A percentile compares a stretch with the other conserved stretches of the same genome.
These are phyloP conservation scores for Epichloe uncinata DNA, from an alignment of 2,329 filamentous ascomycete species.

Conservation along the genomic window DNA sequence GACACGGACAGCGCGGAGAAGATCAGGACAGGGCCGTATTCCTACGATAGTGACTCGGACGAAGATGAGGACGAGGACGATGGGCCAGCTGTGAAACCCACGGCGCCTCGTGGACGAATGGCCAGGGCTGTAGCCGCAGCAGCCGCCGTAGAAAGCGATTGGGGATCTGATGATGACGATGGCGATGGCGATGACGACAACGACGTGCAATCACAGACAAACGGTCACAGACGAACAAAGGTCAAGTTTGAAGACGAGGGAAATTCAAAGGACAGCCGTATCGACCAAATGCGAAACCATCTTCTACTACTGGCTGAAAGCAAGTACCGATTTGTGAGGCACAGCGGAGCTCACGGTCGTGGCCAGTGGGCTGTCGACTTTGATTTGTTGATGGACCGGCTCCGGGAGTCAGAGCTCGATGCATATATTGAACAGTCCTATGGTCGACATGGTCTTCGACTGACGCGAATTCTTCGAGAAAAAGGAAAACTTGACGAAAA, in stretches of 20 bases:
- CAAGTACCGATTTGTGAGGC: slow-evolving; percentile 52
- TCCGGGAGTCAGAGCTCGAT: slow-evolving; percentile 71
- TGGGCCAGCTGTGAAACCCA: background rate
- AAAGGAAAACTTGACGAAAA: slow-evolving; percentile 96
- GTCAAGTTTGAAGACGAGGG: slow-evolving; percentile 39
- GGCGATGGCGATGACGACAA: slow-evolving; percentile 1
- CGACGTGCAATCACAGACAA: slow-evolving; percentile 17
- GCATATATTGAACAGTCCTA: slow-evolving; percentile 66
- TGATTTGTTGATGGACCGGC: slow-evolving; percentile 50
- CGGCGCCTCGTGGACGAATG: slow-evolving; percentile 4
- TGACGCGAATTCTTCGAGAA: slow-evolving; percentile 73
- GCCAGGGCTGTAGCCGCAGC: slow-evolving; percentile 4
- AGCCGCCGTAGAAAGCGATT: slow-evolving; percentile 11
- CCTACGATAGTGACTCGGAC: slow-evolving; percentile 21
- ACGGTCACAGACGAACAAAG: slow-evolving; percentile 24
- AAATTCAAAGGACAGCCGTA: slow-evolving; percentile 28
- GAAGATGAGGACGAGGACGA: slow-evolving; percentile 21
- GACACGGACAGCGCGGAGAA: slow-evolving; percentile 35
- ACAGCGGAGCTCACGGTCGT: slow-evolving; percentile 47
- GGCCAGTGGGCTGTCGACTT: slow-evolving; percentile 81
- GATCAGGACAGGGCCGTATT: slow-evolving; percentile 25
- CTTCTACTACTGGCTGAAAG: slow-evolving; percentile 60
- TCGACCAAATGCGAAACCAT: slow-evolving; percentile 56
- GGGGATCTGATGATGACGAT: slow-evolving; percentile 19
- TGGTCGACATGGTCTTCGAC: slow-evolving; percentile 61